Percentiles rank a stretch among this genome's conserved stretches.
Conservation (phyloP, 306 rosid species). For the Pterocarpus santalinus region DNA sequence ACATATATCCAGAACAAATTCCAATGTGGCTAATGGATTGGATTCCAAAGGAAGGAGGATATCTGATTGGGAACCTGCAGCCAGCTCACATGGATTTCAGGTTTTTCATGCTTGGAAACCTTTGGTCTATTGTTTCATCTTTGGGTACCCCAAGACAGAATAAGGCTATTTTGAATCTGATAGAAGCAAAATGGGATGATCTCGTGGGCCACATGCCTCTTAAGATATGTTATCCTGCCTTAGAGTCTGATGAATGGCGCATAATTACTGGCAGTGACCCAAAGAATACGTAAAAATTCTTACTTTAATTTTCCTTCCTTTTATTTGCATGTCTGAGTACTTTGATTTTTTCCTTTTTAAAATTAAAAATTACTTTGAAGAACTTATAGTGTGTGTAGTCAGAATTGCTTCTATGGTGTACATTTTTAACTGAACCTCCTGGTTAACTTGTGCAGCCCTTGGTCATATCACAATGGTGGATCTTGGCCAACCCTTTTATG, state of each 20-base stretch:
- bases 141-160: conserved; percentile 94
- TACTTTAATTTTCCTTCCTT: conserved; percentile 1
- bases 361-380: not conserved
- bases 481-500: conserved; percentile 99
- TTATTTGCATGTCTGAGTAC: conserved; percentile 9
- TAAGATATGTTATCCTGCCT: conserved; percentile 90
- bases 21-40: conserved; percentile 95
- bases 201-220: conserved; percentile 91
- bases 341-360: not conserved
- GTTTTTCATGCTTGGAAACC: conserved; percentile 95
- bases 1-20: conserved; percentile 97
- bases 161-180: conserved; percentile 71
- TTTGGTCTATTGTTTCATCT: conserved; percentile 91
- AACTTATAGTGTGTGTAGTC: conserved; percentile 14
- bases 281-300: conserved; percentile 81
- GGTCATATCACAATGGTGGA: conserved; percentile 99
- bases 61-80: conserved; percentile 87
- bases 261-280: conserved; percentile 95
- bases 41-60: conserved; percentile 96
- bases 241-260: conserved; percentile 95
- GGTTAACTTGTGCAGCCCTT: conserved; percentile 69
- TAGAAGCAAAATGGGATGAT: conserved; percentile 92
- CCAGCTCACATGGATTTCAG: conserved; percentile 99
- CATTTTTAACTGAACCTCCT: conserved; percentile 35
- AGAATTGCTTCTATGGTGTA: conserved; percentile 17